phyloP scores from a whole-genome alignment of 2,329 filamentous ascomycete species.

The Gnomoniopsis sp. region DNA sequence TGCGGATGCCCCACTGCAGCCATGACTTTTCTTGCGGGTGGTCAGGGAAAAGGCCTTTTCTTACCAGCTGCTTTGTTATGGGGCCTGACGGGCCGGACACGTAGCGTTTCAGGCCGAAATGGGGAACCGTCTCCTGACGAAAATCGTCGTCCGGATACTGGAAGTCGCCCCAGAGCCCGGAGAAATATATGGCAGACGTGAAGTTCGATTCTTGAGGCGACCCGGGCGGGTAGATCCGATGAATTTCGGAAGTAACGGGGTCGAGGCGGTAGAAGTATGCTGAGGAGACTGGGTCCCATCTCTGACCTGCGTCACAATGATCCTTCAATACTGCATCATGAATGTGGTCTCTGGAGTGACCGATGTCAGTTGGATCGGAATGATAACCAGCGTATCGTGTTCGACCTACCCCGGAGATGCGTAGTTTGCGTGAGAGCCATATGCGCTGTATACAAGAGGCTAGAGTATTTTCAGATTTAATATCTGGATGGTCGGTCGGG shows the following conservation, averaged over 20 bases:
- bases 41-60: slow-evolving; percentile 30
- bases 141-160: slow-evolving; percentile 29
- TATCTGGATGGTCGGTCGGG: too few relatives aligned
- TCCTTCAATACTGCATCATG: slow-evolving; percentile 31
- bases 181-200: slow-evolving; percentile 33
- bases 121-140: slow-evolving; percentile 27
- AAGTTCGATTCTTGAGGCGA: slow-evolving; percentile 20
- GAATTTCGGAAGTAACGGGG: slow-evolving; percentile 23
- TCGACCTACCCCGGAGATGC: slow-evolving; percentile 25
- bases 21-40: slow-evolving; percentile 22
- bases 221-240: slow-evolving; percentile 15
- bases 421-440: slow-evolving; percentile 34
- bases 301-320: slow-evolving; percentile 30
- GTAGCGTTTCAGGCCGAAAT: slow-evolving; percentile 31
- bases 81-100: slow-evolving; percentile 31
- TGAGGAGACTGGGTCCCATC: slow-evolving; percentile 33
- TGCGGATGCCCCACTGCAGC: slow-evolving; percentile 25
- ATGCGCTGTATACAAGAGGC: slow-evolving; percentile 32
- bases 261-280: slow-evolving; percentile 34
- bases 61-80: slow-evolving; percentile 28
- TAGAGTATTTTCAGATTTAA: slow-evolving; percentile 10
- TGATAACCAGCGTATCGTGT: too few relatives aligned
- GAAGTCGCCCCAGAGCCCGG: slow-evolving; percentile 31
- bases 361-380: neutral
- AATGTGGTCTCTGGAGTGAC: slow-evolving; percentile 25